phyloP scores from a whole-genome alignment of 2,329 filamentous ascomycete species.

The Neofusicoccum sp. region DNA sequence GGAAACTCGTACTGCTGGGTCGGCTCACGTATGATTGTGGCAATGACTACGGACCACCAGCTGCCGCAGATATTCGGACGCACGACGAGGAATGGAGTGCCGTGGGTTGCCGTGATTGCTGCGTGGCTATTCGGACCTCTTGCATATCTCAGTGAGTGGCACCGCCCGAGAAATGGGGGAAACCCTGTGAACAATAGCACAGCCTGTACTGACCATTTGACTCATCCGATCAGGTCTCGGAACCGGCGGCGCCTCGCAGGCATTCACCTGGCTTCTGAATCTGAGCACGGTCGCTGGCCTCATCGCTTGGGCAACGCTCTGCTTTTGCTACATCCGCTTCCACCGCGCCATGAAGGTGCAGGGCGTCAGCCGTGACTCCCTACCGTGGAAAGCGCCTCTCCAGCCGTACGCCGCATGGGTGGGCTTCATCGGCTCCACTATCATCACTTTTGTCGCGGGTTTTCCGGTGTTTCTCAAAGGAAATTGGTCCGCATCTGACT shows the following conservation, averaged over 20 bases:
- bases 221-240: slow-evolving; percentile 10
- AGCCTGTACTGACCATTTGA: slow-evolving; percentile 43
- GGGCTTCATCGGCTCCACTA: neutral
- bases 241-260: neutral
- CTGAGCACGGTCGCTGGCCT: neutral
- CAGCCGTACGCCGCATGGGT: slow-evolving; percentile 2
- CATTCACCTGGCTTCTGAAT: slow-evolving; percentile 16
- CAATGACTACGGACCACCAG: neutral
- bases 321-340: slow-evolving; percentile 37
- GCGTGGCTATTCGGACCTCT: slow-evolving; percentile 34
- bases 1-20: slow-evolving; percentile 3
- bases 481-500: neutral
- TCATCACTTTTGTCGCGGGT: neutral
- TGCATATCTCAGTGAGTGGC: slow-evolving; percentile 48
- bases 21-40: neutral
- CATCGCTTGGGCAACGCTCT: neutral
- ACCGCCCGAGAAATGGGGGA: slow-evolving; percentile 49
- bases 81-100: neutral
- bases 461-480: neutral
- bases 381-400: neutral
- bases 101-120: slow-evolving; percentile 34
- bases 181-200: slow-evolving; percentile 57
- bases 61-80: neutral
- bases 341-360: slow-evolving; percentile 48
- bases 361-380: slow-evolving; percentile 41